Base-by-base conservation (phyloP, 2,329 filamentous ascomycete genomes). In the Fusarium torreyae region DNA sequence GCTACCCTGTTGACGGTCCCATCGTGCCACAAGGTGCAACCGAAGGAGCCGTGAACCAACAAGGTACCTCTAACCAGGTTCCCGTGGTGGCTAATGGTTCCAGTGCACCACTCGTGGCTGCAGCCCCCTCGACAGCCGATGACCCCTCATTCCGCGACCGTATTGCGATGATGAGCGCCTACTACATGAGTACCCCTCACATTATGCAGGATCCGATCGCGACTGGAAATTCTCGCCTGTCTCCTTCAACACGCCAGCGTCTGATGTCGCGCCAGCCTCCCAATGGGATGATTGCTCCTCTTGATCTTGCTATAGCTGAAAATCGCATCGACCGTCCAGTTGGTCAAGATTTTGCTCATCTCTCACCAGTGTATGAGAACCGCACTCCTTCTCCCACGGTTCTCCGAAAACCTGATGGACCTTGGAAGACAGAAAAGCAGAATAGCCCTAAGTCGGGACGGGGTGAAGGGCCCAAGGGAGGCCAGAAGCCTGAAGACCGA, bases 321-420 rank as follows among this genome's bases (percentile, higher is more conserved):
- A 79, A 80, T 20, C 78, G 80, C 22, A 70, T 81, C 13, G 77
- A 80, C 53, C 74, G 77, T 6, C 77, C 81, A 10, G 55, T 73
- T 22, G 71, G 71, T 15, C 63, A 70, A 11, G 86, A 87, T 10
- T 75, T 82, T 50, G 82, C 84, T 42, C 86, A 85, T 69, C 83
- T 94, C 3, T 94, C 92, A 1, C 92, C 92, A 1, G 92, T 94
- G 1, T 91, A 91, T 55, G 92, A 94, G 79, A 86, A 87, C 7
- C 85, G 87, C n/a, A 91, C 90, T 0, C 90, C 91, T 4, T 93
- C 92, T 3, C 91, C 92, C 2, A 91, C 85, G 5, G 82, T 86
- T 14, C 81, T 82, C 57, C 84, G 90, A 56, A 89, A 85, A 48
- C 80, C 84, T 50, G 88, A 89, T 28, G 68, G 78, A 3, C 74